Percentiles rank a stretch among this genome's conserved stretches.
phyloP scores from a whole-genome alignment of 2,329 filamentous ascomycete genomes.

The Pleoardoris graminearum region DNA sequence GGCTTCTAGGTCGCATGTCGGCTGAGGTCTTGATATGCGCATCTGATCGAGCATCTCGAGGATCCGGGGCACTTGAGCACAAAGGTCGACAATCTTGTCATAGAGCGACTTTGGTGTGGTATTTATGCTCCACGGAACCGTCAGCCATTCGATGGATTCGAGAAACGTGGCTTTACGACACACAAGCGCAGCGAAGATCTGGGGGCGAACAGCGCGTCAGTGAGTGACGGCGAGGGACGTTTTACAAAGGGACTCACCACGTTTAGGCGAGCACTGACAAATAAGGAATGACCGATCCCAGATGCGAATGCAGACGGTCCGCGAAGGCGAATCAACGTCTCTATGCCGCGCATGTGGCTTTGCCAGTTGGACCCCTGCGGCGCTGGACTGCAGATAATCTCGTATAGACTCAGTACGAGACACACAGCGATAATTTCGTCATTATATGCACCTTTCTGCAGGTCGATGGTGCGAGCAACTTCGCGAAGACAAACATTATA shows the following conservation, averaged over 20 bases:
- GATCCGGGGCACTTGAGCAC: slow-evolving; percentile 1
- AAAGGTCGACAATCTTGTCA: neutral
- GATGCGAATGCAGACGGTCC: slow-evolving; percentile 1
- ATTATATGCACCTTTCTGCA: neutral
- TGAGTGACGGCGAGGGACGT: neutral
- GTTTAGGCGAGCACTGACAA: neutral
- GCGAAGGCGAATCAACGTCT: neutral
- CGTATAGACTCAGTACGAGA: slow-evolving; percentile 3
- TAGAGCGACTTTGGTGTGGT: neutral
- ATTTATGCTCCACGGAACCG: neutral
- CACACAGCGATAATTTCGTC: neutral
- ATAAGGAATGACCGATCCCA: slow-evolving; percentile 1
- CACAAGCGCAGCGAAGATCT: slow-evolving; percentile 1
- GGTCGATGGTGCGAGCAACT: neutral
- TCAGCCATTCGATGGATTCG: neutral
- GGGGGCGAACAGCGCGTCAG: neutral
- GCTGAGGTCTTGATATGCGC: neutral
- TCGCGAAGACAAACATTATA: slow-evolving; percentile 1
- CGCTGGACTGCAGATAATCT: slow-evolving; percentile 1
- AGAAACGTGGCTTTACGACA: slow-evolving; percentile 1
- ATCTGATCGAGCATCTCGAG: neutral
- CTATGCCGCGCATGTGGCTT: slow-evolving; percentile 1
- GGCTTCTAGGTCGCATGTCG: neutral
- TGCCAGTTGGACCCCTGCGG: neutral
- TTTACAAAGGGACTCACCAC: neutral